These are phyloP conservation scores for Cyclocybe cylindracea DNA, from an alignment of 768 basidiomycete species.

Conservation along the genomic window DNA sequence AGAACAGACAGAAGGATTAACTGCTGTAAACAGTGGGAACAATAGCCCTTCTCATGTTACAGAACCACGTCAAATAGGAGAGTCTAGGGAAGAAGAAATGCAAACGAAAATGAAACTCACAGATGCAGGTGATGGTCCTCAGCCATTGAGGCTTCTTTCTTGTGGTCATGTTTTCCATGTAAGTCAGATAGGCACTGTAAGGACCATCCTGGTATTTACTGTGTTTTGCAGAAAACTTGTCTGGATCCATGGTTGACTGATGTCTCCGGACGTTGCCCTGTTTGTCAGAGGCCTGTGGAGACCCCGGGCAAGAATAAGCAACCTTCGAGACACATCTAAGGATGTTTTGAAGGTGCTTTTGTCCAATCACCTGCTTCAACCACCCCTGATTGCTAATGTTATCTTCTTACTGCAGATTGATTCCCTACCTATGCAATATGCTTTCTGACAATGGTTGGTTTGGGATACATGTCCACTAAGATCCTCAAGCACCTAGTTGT, in stretches of 20 bases:
- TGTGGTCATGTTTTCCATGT: background rate
- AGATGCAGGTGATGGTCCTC: conserved; percentile 76
- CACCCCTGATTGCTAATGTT: too few relatives aligned
- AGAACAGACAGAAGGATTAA: background rate
- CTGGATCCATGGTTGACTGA: conserved; percentile 87
- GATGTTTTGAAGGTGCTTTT: background rate
- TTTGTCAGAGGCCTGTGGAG: conserved; percentile 79
- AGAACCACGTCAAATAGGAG: conserved; percentile 26
- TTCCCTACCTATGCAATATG: too few relatives aligned
- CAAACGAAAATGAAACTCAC: conserved; percentile 50
- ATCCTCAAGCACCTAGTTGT: too few relatives aligned
- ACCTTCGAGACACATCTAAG: conserved; percentile 1
- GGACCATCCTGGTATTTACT: conserved; percentile 2
- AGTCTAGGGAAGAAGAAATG: conserved; percentile 39
- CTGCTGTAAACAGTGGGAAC: background rate
- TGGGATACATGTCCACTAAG: too few relatives aligned
- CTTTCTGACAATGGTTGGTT: too few relatives aligned
- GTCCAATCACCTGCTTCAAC: too few relatives aligned
- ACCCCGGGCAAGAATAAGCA: conserved; percentile 39
- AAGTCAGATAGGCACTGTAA: background rate
- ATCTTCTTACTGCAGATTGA: too few relatives aligned
- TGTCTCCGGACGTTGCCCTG: conserved; percentile 85
- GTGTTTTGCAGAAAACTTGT: conserved; percentile 68
- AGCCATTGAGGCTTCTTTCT: conserved; percentile 62
- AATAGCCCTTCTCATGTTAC: background rate